Percentiles rank a stretch among this genome's conserved stretches.
Conservation (phyloP, 495 filamentous ascomycete species). For the Letharia columbiana region DNA sequence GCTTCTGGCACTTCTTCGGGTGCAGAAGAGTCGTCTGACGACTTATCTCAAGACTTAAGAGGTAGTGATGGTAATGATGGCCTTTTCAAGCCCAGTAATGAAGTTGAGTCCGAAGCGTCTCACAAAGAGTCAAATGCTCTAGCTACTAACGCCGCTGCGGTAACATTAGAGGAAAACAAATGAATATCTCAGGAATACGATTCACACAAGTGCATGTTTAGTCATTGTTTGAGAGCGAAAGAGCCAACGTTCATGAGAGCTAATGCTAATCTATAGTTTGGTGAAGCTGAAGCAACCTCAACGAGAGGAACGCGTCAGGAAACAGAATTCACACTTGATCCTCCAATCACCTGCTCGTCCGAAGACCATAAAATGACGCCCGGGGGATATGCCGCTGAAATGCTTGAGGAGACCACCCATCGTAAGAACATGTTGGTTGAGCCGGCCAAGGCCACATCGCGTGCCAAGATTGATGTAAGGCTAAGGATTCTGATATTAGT, state of each 20-base stretch:
- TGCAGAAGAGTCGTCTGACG: background rate
- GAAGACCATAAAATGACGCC: conserved; percentile 18
- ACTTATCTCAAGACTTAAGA: background rate
- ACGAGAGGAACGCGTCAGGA: background rate
- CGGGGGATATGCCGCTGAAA: conserved; percentile 18
- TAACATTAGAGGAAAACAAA: background rate
- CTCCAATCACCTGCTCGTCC: conserved; percentile 4
- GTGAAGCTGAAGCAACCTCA: conserved; percentile 3
- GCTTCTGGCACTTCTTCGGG: background rate
- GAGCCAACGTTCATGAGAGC: conserved; percentile 4
- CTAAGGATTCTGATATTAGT: background rate
- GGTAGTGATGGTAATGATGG: background rate
- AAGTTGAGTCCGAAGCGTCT: background rate
- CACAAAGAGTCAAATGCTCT: background rate
- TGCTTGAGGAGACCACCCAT: conserved; percentile 18
- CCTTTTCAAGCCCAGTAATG: background rate
- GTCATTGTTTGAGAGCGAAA: conserved; percentile 7
- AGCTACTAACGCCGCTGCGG: background rate
- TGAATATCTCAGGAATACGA: background rate
- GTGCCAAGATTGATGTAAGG: conserved; percentile 10
- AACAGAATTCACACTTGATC: conserved; percentile 1
- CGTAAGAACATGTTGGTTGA: conserved; percentile 6
- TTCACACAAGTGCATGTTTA: background rate
- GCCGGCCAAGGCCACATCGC: conserved; percentile 9
- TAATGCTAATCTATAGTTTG: conserved; percentile 9